Conservation (phyloP, 495 filamentous ascomycete genomes). For the Bacidia gigantensis region DNA sequence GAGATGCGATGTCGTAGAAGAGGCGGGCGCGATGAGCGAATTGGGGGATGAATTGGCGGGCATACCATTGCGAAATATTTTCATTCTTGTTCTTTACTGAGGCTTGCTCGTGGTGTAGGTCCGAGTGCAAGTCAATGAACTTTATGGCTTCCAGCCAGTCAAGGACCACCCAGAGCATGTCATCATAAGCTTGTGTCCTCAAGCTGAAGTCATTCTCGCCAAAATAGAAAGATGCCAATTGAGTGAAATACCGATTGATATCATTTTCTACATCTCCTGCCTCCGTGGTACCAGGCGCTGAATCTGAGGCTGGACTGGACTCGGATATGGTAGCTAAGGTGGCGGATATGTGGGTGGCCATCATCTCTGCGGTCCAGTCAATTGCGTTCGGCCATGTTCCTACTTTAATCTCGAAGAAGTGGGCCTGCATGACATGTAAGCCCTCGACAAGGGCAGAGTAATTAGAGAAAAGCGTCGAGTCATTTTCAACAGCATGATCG, state of each 20-base stretch:
- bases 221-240: constrained; percentile 66
- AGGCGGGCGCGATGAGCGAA: constrained; percentile 79
- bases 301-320: constrained; percentile 18
- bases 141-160: constrained; percentile 78
- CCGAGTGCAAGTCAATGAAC: constrained; percentile 58
- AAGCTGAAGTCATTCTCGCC: constrained; percentile 69
- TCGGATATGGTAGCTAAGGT: constrained; percentile 49
- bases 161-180: constrained; percentile 94
- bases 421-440: constrained; percentile 59
- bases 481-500: background rate
- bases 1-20: constrained; percentile 72
- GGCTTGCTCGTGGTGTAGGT: constrained; percentile 32
- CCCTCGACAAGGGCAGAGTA: constrained; percentile 37
- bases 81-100: constrained; percentile 10
- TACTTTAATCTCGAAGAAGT: constrained; percentile 61
- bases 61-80: constrained; percentile 48
- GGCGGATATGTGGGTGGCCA: constrained; percentile 66
- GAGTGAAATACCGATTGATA: constrained; percentile 69
- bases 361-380: constrained; percentile 88
- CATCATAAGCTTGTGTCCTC: constrained; percentile 75
- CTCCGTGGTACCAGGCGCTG: constrained; percentile 18
- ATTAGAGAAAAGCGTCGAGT: constrained; percentile 23
- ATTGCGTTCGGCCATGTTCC: constrained; percentile 79
- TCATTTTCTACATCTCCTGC: constrained; percentile 50
- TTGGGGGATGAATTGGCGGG: constrained; percentile 55